phyloP scores from a whole-genome alignment of 2,329 filamentous ascomycete species.

The Trichoderma polysporum region DNA sequence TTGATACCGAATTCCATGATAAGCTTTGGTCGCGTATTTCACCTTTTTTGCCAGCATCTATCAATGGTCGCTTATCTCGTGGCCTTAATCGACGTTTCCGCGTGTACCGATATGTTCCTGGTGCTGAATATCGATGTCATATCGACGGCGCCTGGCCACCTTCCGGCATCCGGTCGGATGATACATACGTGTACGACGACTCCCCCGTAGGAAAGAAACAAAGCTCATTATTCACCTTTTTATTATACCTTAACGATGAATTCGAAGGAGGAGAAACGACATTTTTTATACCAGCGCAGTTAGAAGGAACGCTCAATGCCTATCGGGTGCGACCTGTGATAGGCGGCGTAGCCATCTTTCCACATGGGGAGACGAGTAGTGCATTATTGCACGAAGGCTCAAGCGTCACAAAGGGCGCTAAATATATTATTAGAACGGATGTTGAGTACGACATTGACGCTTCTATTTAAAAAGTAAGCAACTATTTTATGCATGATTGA shows the following conservation, averaged over 20 bases:
- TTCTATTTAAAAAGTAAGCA: background rate
- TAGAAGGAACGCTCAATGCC: constrained; percentile 66
- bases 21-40: constrained; percentile 62
- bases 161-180: constrained; percentile 58
- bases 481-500: background rate
- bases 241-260: constrained; percentile 70
- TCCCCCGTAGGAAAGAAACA: constrained; percentile 60
- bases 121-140: constrained; percentile 69
- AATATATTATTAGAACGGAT: constrained; percentile 70
- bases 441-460: constrained; percentile 65
- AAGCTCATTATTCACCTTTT: constrained; percentile 67
- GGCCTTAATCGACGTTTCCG: constrained; percentile 69
- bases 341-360: constrained; percentile 67
- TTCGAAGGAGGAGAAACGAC: constrained; percentile 71
- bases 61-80: constrained; percentile 57
- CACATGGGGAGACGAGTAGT: constrained; percentile 65
- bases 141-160: constrained; percentile 74
- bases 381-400: constrained; percentile 69
- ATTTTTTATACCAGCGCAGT: constrained; percentile 64
- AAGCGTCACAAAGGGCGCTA: constrained; percentile 64
- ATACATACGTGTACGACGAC: constrained; percentile 65
- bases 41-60: constrained; percentile 53
- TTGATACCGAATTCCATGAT: constrained; percentile 62
- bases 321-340: constrained; percentile 68
- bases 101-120: constrained; percentile 70